phyloP scores from a whole-genome alignment of 2,329 filamentous ascomycete genomes.

The Aspergillus tanneri region DNA sequence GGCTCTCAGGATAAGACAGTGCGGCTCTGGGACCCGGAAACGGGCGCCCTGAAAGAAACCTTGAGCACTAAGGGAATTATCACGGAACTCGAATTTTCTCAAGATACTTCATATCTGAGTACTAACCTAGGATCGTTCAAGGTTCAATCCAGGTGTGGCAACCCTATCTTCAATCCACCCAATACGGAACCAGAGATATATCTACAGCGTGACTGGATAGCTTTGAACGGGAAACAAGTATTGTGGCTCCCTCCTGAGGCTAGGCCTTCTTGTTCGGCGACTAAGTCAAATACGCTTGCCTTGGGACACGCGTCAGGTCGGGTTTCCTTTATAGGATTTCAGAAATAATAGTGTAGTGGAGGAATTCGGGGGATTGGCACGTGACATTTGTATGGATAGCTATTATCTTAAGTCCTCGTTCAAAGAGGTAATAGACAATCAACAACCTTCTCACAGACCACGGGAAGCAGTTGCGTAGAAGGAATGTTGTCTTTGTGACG shows the following conservation, averaged over 20 bases:
- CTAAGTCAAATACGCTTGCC: conserved; percentile 6
- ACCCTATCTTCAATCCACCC: neutral
- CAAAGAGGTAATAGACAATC: too few relatives aligned
- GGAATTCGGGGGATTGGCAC: too few relatives aligned
- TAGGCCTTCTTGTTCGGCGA: conserved; percentile 2
- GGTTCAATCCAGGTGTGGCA: neutral
- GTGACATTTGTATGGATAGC: too few relatives aligned
- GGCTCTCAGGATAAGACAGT: conserved; percentile 16
- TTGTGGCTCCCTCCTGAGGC: conserved; percentile 15
- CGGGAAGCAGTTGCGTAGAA: too few relatives aligned
- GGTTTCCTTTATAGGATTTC: conserved; percentile 16
- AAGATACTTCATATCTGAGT: conserved; percentile 4
- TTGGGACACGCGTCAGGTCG: conserved; percentile 19
- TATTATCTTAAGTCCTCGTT: too few relatives aligned
- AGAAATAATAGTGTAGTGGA: too few relatives aligned
- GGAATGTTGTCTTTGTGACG: too few relatives aligned
- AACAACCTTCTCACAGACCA: too few relatives aligned
- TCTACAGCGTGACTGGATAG: conserved; percentile 9
- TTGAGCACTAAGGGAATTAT: conserved; percentile 5
- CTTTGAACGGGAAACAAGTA: conserved; percentile 1
- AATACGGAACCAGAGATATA: conserved; percentile 1
- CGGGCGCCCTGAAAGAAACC: conserved; percentile 1
- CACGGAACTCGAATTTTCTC: conserved; percentile 3
- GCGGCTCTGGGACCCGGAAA: conserved; percentile 17
- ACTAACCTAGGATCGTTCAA: conserved; percentile 9